A percentile compares a stretch with the other conserved stretches of the same genome.
Evolutionary conservation across 257 asterid genomes (phyloP).

Genomic region (Craterostigma plantagineum): DNA sequence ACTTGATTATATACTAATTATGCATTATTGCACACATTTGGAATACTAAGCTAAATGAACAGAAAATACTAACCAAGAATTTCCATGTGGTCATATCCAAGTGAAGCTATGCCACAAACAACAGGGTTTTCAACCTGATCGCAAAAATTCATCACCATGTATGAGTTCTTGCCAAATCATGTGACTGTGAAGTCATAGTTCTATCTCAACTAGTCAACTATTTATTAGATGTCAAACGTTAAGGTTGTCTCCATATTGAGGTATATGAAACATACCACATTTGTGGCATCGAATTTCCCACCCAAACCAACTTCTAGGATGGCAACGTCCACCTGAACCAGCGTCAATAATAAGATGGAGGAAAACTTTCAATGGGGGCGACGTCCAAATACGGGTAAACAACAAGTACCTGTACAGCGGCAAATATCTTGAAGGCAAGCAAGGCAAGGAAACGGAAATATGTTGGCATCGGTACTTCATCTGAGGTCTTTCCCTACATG

Average conservation of each 20-base stretch:
- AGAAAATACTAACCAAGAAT: constrained; percentile 84
- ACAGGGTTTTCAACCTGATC: constrained; percentile 62
- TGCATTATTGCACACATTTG: neutral
- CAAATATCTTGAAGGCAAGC: constrained; percentile 91
- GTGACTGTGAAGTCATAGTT: too few species aligned
- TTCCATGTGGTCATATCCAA: constrained; percentile 93
- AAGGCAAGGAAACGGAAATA: constrained; percentile 90
- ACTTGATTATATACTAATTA: too few species aligned
- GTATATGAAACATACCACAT: constrained; percentile 53
- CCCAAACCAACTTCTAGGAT: constrained; percentile 97
- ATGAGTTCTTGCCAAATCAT: too few species aligned
- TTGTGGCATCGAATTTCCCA: constrained; percentile 89
- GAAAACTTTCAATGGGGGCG: neutral
- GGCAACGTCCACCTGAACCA: constrained; percentile 80
- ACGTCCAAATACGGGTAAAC: constrained; percentile 4
- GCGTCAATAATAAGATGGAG: constrained; percentile 8
- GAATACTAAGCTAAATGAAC: constrained; percentile 16
- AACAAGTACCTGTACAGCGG: constrained; percentile 80
- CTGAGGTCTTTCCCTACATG: constrained; percentile 42
- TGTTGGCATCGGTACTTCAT: constrained; percentile 83
- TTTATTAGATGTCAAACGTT: too few species aligned
- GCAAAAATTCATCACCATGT: constrained; percentile 4
- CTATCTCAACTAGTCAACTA: too few species aligned
- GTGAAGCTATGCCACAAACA: constrained; percentile 81
- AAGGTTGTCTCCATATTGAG: constrained; percentile 4